A percentile compares a stretch with the other conserved stretches of the same genome.
Conservation (phyloP, 768 basidiomycete species). For the Lyophyllum semitale region DNA sequence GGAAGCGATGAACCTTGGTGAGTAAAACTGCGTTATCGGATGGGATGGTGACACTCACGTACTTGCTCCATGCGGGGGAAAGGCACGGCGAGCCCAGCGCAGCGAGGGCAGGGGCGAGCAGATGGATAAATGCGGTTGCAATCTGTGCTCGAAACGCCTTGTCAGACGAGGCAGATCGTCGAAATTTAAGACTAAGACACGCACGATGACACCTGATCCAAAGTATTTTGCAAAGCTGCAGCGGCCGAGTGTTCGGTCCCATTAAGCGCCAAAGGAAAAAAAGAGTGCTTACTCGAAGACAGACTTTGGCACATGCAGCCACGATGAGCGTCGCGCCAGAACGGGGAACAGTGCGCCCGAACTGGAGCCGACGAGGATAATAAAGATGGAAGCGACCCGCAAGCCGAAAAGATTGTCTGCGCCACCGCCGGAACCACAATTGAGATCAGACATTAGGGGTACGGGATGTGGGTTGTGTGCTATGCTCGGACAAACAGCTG, state of each 20-base stretch:
- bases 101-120: conserved; percentile 74
- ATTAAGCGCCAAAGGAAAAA: neutral
- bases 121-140: conserved; percentile 87
- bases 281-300: conserved; percentile 65
- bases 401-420: conserved; percentile 48
- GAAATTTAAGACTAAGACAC: conserved; percentile 24
- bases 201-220: conserved; percentile 85
- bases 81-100: conserved; percentile 75
- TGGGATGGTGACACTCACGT: conserved; percentile 50
- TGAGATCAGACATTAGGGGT: too few relatives aligned
- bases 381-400: conserved; percentile 73
- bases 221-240: conserved; percentile 81
- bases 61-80: conserved; percentile 64
- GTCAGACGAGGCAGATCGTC: conserved; percentile 4
- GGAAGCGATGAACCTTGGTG: neutral
- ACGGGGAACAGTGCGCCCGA: conserved; percentile 74
- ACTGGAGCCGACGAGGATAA: conserved; percentile 64
- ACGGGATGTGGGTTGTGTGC: too few relatives aligned
- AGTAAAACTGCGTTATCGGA: neutral
- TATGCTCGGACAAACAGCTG: too few relatives aligned
- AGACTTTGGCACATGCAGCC: conserved; percentile 56
- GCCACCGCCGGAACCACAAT: conserved; percentile 58
- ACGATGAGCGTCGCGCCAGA: conserved; percentile 50
- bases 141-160: conserved; percentile 48
- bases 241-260: too few relatives aligned